phyloP scores from a whole-genome alignment of 805 yeast species.

The Cyberlindnera saturnus region DNA sequence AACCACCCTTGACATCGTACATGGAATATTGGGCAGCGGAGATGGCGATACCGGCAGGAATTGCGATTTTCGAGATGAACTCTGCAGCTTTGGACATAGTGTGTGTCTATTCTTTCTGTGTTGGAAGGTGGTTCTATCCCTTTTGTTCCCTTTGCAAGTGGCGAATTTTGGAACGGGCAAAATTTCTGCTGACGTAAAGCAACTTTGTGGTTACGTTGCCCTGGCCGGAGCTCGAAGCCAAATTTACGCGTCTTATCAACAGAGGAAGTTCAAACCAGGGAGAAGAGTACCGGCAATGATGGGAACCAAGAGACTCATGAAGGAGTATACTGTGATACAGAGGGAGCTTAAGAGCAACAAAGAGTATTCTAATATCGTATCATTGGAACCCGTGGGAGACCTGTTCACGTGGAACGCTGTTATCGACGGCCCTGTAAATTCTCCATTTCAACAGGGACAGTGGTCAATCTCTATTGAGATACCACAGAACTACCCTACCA shows the following conservation, averaged over 20 bases:
- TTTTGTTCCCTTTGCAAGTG: neutral
- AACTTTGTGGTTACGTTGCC: no score
- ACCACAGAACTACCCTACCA: slow-evolving; percentile 46
- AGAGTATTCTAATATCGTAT: slow-evolving; percentile 28
- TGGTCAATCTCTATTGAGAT: slow-evolving; percentile 46
- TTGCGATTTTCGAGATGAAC: slow-evolving; percentile 44
- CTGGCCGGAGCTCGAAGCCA: neutral
- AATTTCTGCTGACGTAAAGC: neutral
- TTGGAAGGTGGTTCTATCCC: no score
- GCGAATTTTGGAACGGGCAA: neutral
- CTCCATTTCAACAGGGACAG: slow-evolving; percentile 45
- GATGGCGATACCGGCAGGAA: slow-evolving; percentile 65
- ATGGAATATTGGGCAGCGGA: slow-evolving; percentile 75
- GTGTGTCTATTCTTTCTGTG: neutral
- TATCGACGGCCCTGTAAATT: slow-evolving; percentile 45
- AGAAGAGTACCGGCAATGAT: slow-evolving; percentile 2
- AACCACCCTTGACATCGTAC: slow-evolving; percentile 95
- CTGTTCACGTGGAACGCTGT: slow-evolving; percentile 46
- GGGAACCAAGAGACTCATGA: slow-evolving; percentile 30
- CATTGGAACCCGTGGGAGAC: slow-evolving; percentile 42
- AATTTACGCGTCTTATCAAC: slow-evolving; percentile 5
- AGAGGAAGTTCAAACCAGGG: neutral
- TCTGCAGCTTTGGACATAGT: slow-evolving; percentile 37
- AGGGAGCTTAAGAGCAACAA: slow-evolving; percentile 20
- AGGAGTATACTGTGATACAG: slow-evolving; percentile 28